Base-by-base conservation (phyloP, 768 basidiomycete genomes). In the Baorangia bicolor region DNA sequence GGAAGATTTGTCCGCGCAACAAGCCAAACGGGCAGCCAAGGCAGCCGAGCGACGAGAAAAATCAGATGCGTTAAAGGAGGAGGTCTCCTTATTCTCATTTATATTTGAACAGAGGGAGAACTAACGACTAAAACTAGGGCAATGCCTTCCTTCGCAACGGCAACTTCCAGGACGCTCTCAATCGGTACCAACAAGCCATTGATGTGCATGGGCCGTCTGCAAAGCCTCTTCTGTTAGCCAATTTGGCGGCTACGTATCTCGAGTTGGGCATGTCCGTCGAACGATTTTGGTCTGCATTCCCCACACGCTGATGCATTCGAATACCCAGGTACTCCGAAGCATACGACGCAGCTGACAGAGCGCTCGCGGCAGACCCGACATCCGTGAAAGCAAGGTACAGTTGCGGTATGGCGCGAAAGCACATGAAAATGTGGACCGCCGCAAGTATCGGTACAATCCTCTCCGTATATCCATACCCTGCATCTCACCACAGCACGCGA, bases 211-310 rank as follows among this genome's bases (percentile, higher is more conserved):
- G 78, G 1, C 63, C 68, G 0, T 53, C 56, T 12, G 23, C 41
- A 6, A 71, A 75, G 25, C 69, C 76, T 0, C 55, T 74, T 5
- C 74, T 76, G 50, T 65, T 80, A 43, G 49, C 72, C 11, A 82
- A 82, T 56, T 62, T 81, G 25, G 73, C 78, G 0, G 71, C 72
- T 20, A 69, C 76, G 1, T 76, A 75, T 59, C 64, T 82, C 13
- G 77, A 79, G 57, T 64, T 80, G 4, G 67, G 72, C 42, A 73
- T 74, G 76, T 73, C 11, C 35, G 69, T 59, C 11, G 0, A 31
- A 14, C 16, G 7, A 16, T 21, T 45, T 27, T 6, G 20, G 16
- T 2, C 1, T 8, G 1, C 12, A 8, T 44, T 37, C n/a, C 10
- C 2, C 2, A 6, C 21, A 2, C 23, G 21, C 53, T 56, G 4